Conservation (phyloP, 2,329 filamentous ascomycete species). For the Ophiostoma australiae region DNA sequence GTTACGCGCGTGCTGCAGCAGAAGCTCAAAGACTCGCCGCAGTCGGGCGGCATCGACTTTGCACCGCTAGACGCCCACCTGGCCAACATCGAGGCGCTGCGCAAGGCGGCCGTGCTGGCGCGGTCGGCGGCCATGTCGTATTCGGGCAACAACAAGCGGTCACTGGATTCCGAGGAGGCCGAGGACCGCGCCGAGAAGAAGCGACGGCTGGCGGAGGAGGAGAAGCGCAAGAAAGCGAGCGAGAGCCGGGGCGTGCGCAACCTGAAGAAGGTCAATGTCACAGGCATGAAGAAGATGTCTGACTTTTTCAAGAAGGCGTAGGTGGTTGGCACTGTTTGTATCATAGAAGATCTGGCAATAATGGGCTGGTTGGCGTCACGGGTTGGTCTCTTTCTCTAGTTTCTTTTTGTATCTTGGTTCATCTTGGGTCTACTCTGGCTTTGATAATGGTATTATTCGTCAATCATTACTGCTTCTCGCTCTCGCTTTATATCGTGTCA, state of each 20-base stretch:
- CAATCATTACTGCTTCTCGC: slow-evolving; percentile 8
- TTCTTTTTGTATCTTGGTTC: neutral
- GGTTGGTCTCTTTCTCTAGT: neutral
- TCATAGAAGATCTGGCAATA: neutral
- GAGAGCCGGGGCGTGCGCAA: slow-evolving; percentile 73
- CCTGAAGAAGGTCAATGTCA: slow-evolving; percentile 83
- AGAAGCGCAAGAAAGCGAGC: slow-evolving; percentile 71
- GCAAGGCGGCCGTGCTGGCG: slow-evolving; percentile 64
- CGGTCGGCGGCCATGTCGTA: slow-evolving; percentile 62
- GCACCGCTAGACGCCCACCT: slow-evolving; percentile 66
- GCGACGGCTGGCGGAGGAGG: slow-evolving; percentile 80
- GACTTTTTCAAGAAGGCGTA: slow-evolving; percentile 77
- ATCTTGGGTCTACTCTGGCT: neutral
- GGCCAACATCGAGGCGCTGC: slow-evolving; percentile 58
- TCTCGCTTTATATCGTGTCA: neutral
- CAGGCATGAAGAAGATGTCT: slow-evolving; percentile 95
- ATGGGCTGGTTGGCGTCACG: slow-evolving; percentile 3
- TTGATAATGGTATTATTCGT: neutral
- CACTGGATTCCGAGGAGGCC: slow-evolving; percentile 38
- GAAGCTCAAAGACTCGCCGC: slow-evolving; percentile 33
- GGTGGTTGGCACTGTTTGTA: neutral
- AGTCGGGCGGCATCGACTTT: slow-evolving; percentile 54
- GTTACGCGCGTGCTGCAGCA: slow-evolving; percentile 43
- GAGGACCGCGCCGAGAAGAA: slow-evolving; percentile 70
- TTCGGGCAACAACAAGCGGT: slow-evolving; percentile 58